Evolutionary conservation across 306 rosid genomes (phyloP).

Genomic region (Aeschynomene evenia): DNA sequence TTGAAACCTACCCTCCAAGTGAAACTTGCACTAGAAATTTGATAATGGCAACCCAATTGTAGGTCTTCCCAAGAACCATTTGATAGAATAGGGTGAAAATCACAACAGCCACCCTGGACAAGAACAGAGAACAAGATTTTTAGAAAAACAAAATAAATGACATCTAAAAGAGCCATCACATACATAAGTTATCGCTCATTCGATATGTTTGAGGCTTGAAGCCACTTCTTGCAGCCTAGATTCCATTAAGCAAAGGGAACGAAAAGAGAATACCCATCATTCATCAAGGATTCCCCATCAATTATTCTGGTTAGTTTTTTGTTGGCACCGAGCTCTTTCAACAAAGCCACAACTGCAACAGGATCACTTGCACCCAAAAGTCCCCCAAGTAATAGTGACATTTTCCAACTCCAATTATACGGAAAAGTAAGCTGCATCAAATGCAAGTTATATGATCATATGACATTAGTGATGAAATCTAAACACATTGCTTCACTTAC

Average conservation of each 20-base stretch:
- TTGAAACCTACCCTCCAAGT: slow-evolving; percentile 83
- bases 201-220: slow-evolving; percentile 15
- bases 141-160: slow-evolving; percentile 18
- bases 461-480: not conserved
- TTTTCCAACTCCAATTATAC: slow-evolving; percentile 90
- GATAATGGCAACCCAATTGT: slow-evolving; percentile 58
- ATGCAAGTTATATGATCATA: slow-evolving; percentile 10
- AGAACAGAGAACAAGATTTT: slow-evolving; percentile 31
- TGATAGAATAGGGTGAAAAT: slow-evolving; percentile 84
- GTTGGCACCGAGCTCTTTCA: slow-evolving; percentile 96
- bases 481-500: slow-evolving; percentile 42
- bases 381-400: slow-evolving; percentile 92
- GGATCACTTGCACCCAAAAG: slow-evolving; percentile 98
- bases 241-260: not conserved
- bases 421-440: slow-evolving; percentile 82
- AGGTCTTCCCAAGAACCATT: slow-evolving; percentile 94
- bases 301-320: slow-evolving; percentile 89
- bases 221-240: slow-evolving; percentile 16
- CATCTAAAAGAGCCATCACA: not conserved
- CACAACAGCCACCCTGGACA: slow-evolving; percentile 89
- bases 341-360: slow-evolving; percentile 93
- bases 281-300: slow-evolving; percentile 99
- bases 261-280: slow-evolving; percentile 71
- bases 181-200: not conserved
- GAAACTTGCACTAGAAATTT: slow-evolving; percentile 71